A percentile compares a stretch with the other conserved stretches of the same genome.
Evolutionary conservation across 108 stramenopile genomes (phyloP).

Genomic region (Hondaea fermentalgiana): DNA sequence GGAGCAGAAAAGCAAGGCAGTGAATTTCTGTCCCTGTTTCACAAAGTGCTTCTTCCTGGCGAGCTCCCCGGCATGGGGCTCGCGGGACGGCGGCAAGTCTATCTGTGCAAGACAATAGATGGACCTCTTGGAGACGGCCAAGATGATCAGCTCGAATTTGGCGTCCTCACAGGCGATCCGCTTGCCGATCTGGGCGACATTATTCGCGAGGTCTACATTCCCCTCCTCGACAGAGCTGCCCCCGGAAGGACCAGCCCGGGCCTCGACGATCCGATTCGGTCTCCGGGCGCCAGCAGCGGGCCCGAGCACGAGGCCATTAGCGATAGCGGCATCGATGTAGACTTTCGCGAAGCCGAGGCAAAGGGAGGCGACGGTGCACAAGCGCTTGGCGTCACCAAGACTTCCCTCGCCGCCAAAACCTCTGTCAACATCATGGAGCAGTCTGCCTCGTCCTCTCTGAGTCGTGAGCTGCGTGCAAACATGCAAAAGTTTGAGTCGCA

Average conservation of each 20-base stretch:
- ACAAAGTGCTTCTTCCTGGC: neutral
- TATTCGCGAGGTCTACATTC: neutral
- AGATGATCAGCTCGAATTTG: neutral
- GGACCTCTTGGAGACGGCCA: neutral
- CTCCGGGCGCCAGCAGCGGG: neutral
- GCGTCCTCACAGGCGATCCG: constrained; percentile 3
- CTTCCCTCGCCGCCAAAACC: neutral
- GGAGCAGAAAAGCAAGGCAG: neutral
- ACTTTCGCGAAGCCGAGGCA: neutral
- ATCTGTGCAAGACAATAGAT: neutral
- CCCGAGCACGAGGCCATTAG: too few relatives aligned
- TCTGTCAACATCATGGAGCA: neutral
- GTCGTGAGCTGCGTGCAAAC: constrained; percentile 38
- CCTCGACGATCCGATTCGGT: neutral
- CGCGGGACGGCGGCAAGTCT: neutral
- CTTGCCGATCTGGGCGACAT: neutral
- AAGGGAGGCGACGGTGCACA: neutral
- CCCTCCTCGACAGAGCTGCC: neutral
- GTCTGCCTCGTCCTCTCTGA: neutral
- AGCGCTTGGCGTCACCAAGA: neutral
- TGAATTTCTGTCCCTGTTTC: neutral
- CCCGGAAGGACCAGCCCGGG: neutral
- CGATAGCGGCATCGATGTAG: too few relatives aligned
- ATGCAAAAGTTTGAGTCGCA: constrained; percentile 44
- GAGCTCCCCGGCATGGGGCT: neutral